These are phyloP conservation scores for Vaccinium myrtillus DNA, from an alignment of 148 eudicot species.

Conservation along the genomic window DNA sequence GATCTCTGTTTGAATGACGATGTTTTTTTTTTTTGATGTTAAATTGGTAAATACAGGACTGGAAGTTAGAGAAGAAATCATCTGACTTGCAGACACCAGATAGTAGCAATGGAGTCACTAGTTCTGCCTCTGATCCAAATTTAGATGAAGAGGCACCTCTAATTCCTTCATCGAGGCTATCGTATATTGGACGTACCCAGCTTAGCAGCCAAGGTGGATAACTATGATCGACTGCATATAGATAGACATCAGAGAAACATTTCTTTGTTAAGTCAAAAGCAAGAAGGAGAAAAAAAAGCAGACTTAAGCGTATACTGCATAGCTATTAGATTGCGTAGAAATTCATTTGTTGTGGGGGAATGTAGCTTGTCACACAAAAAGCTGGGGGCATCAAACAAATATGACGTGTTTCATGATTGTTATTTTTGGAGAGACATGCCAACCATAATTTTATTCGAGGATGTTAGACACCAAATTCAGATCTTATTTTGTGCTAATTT, in stretches of 20 bases:
- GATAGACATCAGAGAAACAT: conserved; percentile 11
- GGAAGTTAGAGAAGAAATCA: conserved; percentile 46
- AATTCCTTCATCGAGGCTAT: conserved; percentile 46
- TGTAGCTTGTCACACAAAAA: not conserved
- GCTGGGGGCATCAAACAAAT: not conserved
- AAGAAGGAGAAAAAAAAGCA: conserved; percentile 1
- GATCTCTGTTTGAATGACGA: not conserved
- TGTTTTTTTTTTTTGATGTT: not conserved
- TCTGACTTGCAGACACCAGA: conserved; percentile 38
- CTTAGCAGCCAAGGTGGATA: conserved; percentile 18
- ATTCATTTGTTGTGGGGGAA: not conserved
- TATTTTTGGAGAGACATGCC: not conserved
- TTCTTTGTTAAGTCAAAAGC: not conserved
- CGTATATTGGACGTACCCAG: conserved; percentile 41
- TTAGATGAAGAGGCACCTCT: conserved; percentile 58
- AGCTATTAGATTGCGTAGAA: not conserved
- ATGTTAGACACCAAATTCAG: not conserved
- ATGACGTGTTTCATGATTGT: not conserved
- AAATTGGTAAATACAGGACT: conserved; percentile 38
- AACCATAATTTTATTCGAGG: not conserved
- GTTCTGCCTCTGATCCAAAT: conserved; percentile 25
- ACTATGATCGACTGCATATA: not conserved
- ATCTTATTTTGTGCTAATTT: not conserved
- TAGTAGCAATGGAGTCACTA: conserved; percentile 22
- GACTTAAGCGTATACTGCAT: not conserved